phyloP scores from a whole-genome alignment of 495 filamentous ascomycete species.

The Aspergillus kassunensis region DNA sequence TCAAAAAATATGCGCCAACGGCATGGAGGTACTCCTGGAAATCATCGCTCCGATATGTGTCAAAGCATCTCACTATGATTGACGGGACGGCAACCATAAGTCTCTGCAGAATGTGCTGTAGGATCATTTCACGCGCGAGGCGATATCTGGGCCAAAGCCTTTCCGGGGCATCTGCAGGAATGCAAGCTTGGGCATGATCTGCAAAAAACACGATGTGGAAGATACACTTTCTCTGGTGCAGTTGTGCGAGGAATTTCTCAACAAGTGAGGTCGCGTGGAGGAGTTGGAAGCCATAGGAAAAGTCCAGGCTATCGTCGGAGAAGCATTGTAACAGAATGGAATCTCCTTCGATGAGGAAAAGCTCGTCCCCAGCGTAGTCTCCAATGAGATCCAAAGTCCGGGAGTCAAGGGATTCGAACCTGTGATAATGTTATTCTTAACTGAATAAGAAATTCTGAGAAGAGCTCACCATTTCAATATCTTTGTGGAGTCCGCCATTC shows the following conservation, averaged over 20 bases:
- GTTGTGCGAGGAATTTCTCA: slow-evolving; percentile 57
- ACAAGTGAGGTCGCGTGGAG: slow-evolving; percentile 67
- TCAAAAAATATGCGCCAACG: slow-evolving; percentile 59
- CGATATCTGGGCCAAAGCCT: slow-evolving; percentile 45
- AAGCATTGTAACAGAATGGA: slow-evolving; percentile 62
- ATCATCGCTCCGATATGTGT: slow-evolving; percentile 32
- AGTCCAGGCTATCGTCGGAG: slow-evolving; percentile 55
- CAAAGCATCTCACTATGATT: slow-evolving; percentile 45
- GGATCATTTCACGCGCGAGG: slow-evolving; percentile 56
- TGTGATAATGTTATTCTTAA: slow-evolving; percentile 2
- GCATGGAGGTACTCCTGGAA: slow-evolving; percentile 52
- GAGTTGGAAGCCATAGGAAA: slow-evolving; percentile 63
- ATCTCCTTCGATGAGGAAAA: slow-evolving; percentile 72
- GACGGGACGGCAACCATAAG: slow-evolving; percentile 22
- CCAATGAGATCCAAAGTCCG: slow-evolving; percentile 41
- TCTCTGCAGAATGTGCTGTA: slow-evolving; percentile 54
- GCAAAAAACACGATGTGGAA: slow-evolving; percentile 70
- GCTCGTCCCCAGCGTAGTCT: slow-evolving; percentile 69
- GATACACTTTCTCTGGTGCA: slow-evolving; percentile 58
- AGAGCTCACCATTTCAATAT: background rate
- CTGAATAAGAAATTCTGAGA: background rate
- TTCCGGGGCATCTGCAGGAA: slow-evolving; percentile 1
- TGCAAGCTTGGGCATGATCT: slow-evolving; percentile 17
- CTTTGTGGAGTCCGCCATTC: background rate
- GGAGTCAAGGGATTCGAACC: slow-evolving; percentile 18